Percentiles rank a stretch among this genome's conserved stretches.
Evolutionary conservation across 371 early-diverging fungal species (phyloP).

Genomic region (Mortierella sp.): DNA sequence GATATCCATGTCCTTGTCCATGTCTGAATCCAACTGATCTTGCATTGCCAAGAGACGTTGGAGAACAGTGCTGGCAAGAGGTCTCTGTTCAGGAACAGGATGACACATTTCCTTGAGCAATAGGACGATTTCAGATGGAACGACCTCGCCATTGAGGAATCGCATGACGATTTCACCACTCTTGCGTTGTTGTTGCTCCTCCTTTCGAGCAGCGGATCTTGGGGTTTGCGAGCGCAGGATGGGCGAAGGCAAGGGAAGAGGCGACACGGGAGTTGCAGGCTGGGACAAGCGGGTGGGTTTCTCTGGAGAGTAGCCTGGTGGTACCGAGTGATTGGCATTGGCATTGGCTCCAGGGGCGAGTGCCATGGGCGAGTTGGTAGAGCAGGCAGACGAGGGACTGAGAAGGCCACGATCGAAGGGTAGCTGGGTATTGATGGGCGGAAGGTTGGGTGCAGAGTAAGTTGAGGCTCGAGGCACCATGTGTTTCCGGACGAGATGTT

Average conservation of each 20-base stretch:
- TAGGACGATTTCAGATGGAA: conserved; percentile 31
- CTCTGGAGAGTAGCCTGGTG: conserved; percentile 15
- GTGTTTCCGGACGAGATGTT: not conserved
- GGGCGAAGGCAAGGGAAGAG: conserved; percentile 37
- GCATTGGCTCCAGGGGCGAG: not conserved
- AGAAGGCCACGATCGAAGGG: conserved; percentile 1
- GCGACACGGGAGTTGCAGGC: conserved; percentile 42
- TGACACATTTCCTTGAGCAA: conserved; percentile 54
- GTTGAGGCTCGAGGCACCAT: conserved; percentile 4
- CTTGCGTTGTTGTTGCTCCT: conserved; percentile 30
- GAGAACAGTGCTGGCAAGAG: conserved; percentile 43
- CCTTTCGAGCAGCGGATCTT: conserved; percentile 15
- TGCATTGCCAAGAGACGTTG: conserved; percentile 29
- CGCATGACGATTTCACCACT: conserved; percentile 51
- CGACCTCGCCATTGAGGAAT: conserved; percentile 57
- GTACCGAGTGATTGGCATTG: not conserved
- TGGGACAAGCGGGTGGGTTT: conserved; percentile 14
- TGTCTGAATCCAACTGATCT: conserved; percentile 2
- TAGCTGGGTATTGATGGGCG: conserved; percentile 43
- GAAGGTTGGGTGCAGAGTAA: conserved; percentile 8
- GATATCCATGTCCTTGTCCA: conserved; percentile 7
- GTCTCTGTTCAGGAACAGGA: conserved; percentile 42
- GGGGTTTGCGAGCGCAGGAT: conserved; percentile 20
- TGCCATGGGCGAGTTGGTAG: conserved; percentile 9
- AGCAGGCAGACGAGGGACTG: conserved; percentile 15